A percentile compares a stretch with the other conserved stretches of the same genome.
Conservation (phyloP, 192 early-diverging fungal genomes). For the Bifiguratus adelaidae region DNA sequence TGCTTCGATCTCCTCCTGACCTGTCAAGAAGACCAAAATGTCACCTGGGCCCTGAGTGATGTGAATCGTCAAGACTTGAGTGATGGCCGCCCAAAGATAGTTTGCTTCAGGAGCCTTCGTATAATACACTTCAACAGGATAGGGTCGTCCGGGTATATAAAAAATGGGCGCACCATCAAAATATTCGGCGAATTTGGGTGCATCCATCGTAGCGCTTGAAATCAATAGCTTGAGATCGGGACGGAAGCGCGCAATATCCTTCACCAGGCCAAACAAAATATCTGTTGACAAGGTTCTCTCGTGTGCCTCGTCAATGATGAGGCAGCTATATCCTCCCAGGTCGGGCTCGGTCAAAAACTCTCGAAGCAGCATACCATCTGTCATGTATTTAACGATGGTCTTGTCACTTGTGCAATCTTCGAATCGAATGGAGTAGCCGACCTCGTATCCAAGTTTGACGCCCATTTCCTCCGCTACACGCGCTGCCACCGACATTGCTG, state of each 20-base stretch:
- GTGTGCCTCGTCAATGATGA: slow-evolving; percentile 99
- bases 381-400: slow-evolving; percentile 97
- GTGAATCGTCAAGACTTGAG: slow-evolving; percentile 90
- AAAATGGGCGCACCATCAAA: slow-evolving; percentile 93
- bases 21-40: slow-evolving; percentile 91
- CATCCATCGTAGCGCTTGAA: slow-evolving; percentile 97
- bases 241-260: slow-evolving; percentile 90
- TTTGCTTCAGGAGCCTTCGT: slow-evolving; percentile 96
- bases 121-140: slow-evolving; percentile 89
- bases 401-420: slow-evolving; percentile 96
- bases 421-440: slow-evolving; percentile 97
- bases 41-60: slow-evolving; percentile 81
- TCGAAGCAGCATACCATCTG: slow-evolving; percentile 94
- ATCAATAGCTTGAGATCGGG: slow-evolving; percentile 92
- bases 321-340: slow-evolving; percentile 74
- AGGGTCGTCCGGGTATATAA: slow-evolving; percentile 89
- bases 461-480: slow-evolving; percentile 97
- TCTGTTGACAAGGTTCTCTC: slow-evolving; percentile 95
- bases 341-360: slow-evolving; percentile 98
- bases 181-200: slow-evolving; percentile 90
- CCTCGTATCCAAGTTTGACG: slow-evolving; percentile 82
- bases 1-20: slow-evolving; percentile 97
- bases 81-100: slow-evolving; percentile 88
- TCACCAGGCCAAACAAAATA: slow-evolving; percentile 92
- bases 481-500: slow-evolving; percentile 95